phyloP scores from a whole-genome alignment of 1,284 basidiomycete genomes.

The Trametes hirsuta region DNA sequence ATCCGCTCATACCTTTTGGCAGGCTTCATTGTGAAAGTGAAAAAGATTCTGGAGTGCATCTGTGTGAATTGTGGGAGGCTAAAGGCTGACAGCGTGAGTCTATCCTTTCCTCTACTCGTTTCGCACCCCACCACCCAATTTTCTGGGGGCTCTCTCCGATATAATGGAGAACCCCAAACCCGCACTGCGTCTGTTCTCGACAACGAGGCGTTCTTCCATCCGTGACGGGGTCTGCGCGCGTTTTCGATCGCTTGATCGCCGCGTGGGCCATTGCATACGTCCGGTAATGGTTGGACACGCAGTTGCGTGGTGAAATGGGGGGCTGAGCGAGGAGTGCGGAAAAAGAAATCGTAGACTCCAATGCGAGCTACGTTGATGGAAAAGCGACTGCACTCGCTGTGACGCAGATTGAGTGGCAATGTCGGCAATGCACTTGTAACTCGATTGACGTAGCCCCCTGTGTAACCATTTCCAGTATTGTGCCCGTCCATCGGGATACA shows the following conservation, averaged over 20 bases:
- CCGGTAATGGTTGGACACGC: conserved; percentile 79
- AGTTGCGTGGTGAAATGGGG: conserved; percentile 90
- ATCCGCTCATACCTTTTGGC: not conserved
- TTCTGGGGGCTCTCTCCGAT: conserved; percentile 93
- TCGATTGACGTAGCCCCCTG: conserved; percentile 61
- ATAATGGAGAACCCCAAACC: conserved; percentile 88
- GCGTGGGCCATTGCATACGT: conserved; percentile 68
- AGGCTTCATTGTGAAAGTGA: conserved; percentile 99
- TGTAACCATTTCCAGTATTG: conserved; percentile 43
- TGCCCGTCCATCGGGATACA: conserved; percentile 30
- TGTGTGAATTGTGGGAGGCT: conserved; percentile 99
- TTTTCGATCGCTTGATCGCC: conserved; percentile 91
- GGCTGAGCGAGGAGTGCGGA: conserved; percentile 91
- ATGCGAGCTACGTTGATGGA: conserved; percentile 40
- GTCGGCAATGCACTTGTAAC: conserved; percentile 61
- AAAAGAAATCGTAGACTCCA: conserved; percentile 40
- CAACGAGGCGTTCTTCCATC: conserved; percentile 79
- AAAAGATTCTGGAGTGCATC: conserved; percentile 99
- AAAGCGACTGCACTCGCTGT: conserved; percentile 51
- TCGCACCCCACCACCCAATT: conserved; percentile 89
- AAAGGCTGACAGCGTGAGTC: conserved; percentile 95
- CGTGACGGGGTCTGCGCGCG: conserved; percentile 69
- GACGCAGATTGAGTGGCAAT: conserved; percentile 59
- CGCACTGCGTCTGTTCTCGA: conserved; percentile 75
- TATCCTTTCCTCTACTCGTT: conserved; percentile 80